A percentile compares a stretch with the other conserved stretches of the same genome.
phyloP scores from a whole-genome alignment of 2,329 filamentous ascomycete genomes.

The Penicillium sp. region DNA sequence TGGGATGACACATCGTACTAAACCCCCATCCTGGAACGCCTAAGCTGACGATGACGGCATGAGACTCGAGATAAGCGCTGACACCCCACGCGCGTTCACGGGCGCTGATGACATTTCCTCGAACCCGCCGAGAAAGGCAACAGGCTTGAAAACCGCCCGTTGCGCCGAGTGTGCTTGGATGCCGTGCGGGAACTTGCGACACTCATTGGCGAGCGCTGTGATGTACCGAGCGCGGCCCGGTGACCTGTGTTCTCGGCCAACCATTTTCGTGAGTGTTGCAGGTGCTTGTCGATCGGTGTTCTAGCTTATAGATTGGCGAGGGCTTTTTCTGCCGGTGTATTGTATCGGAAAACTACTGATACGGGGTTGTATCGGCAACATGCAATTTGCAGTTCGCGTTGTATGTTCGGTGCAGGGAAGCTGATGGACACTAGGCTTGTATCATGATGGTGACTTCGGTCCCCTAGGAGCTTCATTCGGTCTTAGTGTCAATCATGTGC shows the following conservation, averaged over 20 bases:
- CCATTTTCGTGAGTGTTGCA: background rate
- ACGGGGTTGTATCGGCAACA: background rate
- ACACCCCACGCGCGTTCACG: background rate
- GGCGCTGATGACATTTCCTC: background rate
- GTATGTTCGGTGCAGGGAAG: background rate
- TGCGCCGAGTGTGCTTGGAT: background rate
- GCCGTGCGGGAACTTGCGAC: background rate
- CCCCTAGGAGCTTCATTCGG: background rate
- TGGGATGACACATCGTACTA: background rate
- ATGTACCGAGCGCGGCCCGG: background rate
- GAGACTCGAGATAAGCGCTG: background rate
- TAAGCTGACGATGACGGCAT: background rate
- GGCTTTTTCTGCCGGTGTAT: background rate
- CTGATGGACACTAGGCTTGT: background rate
- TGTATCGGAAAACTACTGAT: background rate
- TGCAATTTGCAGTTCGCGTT: background rate
- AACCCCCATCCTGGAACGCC: background rate
- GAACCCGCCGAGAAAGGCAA: background rate
- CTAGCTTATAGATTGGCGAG: background rate
- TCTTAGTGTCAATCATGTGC: background rate
- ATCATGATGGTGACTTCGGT: background rate
- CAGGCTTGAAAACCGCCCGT: background rate
- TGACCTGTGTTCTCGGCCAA: background rate
- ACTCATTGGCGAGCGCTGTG: background rate
- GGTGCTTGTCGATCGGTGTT: background rate